Evolutionary conservation across 2,329 filamentous ascomycete genomes (phyloP), one percentile per base, ranked within the genome.

Genomic region (Clarireedia paspali): DNA sequence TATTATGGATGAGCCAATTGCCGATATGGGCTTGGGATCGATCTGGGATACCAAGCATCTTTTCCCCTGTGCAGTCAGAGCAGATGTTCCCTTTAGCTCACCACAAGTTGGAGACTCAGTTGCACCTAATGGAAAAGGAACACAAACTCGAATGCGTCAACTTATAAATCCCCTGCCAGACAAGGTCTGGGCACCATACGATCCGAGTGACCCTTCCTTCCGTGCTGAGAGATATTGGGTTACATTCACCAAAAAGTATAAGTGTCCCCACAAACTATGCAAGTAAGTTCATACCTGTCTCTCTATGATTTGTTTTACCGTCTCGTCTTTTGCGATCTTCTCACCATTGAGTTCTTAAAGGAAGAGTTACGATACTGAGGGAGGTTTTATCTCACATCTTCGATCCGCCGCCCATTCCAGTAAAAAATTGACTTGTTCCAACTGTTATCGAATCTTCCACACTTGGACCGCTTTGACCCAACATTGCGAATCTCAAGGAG

Each of bases 401-500:
- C 67, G 64, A 9, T 76, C 75, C 2, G 59, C 68, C 0, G 67
- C 66, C 2, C 79, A 82, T 62, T 40, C 47, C 62, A 63, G 42
- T 58, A 66, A 27, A 64, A 65, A 65, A n/a, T 30, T 54, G 5
- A 20, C 27, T 5, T 54, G 51, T 40, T 44, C 51, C 5, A 48
- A 49, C 46, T 54, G 51, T 34, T 48, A 42, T 10, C 26, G 44
- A 38, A 12, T 62, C 6, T 82, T 78, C 62, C 66, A 66, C 6
- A 70, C 70, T 2, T 66, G 75, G 20, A 65, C 71, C 15, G 71
- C 74, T 2, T 72, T 81, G 34, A 72, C 75, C 3, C 70, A 72
- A 47, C 80, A 83, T 59, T 73, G 71, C 23, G 79, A 82, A 61
- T 70, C 74, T 1, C 72, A 71, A 53, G 69, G 70, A 2, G 62